These are phyloP conservation scores for Colletotrichum limetticola DNA, from an alignment of 2,329 filamentous ascomycete species.

Conservation along the genomic window DNA sequence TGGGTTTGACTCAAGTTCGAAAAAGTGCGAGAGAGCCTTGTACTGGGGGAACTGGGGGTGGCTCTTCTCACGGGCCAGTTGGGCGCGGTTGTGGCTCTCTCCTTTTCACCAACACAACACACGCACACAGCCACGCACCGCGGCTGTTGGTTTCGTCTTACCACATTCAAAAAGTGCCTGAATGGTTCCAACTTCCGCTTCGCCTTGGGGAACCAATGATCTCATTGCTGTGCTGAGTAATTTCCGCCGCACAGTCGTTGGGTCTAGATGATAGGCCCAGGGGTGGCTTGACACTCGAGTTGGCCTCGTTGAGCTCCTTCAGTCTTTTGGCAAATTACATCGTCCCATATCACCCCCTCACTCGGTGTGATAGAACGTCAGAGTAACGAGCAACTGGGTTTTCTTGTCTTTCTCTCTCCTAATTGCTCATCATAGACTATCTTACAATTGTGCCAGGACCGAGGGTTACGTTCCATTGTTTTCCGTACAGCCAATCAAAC, in stretches of 20 bases:
- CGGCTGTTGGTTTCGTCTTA: slow-evolving; percentile 23
- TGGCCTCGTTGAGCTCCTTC: too few relatives aligned
- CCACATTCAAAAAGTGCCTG: slow-evolving; percentile 37
- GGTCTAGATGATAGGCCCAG: too few relatives aligned
- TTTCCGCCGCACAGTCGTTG: too few relatives aligned
- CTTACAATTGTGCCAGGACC: neutral
- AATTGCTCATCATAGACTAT: neutral
- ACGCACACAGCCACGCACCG: neutral
- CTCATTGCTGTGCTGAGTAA: neutral
- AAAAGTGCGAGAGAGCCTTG: neutral
- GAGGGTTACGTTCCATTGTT: neutral
- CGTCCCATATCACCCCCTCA: neutral
- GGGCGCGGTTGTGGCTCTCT: neutral
- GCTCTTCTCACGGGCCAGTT: neutral
- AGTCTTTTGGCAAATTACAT: neutral
- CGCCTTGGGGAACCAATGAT: neutral
- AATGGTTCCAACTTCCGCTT: slow-evolving; percentile 5
- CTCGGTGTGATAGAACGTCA: neutral
- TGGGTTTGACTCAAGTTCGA: neutral
- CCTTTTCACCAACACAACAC: neutral
- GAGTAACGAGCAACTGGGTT: neutral
- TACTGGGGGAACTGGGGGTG: neutral
- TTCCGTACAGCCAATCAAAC: neutral
- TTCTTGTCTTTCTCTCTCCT: neutral
- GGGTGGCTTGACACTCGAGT: too few relatives aligned